These are phyloP conservation scores for Oidiodendron maius DNA, from an alignment of 495 filamentous ascomycete genomes.

Conservation along the genomic window DNA sequence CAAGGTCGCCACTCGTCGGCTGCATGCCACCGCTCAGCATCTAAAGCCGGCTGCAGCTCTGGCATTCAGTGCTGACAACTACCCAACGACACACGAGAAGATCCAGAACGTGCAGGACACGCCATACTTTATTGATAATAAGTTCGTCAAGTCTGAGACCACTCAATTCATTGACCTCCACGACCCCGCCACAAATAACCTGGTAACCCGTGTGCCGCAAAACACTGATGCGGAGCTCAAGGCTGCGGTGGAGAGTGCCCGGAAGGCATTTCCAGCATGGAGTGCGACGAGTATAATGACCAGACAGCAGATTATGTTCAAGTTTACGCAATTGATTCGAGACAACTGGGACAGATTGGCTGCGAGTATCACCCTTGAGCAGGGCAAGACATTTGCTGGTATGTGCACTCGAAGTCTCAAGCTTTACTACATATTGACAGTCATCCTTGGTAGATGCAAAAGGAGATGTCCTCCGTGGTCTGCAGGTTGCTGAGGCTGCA, in stretches of 20 bases:
- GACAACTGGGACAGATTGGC: conserved; percentile 95
- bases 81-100: conserved; percentile 76
- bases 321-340: conserved; percentile 82
- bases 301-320: conserved; percentile 96
- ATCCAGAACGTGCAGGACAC: conserved; percentile 73
- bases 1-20: conserved; percentile 26
- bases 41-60: conserved; percentile 45
- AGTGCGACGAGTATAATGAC: conserved; percentile 74
- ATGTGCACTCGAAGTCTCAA: not conserved
- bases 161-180: conserved; percentile 84
- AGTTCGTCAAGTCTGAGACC: conserved; percentile 72
- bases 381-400: conserved; percentile 90
- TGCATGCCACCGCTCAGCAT: conserved; percentile 59
- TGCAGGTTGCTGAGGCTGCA: conserved; percentile 96
- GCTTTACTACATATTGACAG: not conserved
- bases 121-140: conserved; percentile 86
- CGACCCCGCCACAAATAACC: conserved; percentile 95
- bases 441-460: conserved; percentile 60
- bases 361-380: conserved; percentile 92
- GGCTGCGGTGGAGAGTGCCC: conserved; percentile 79
- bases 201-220: conserved; percentile 96
- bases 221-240: conserved; percentile 84
- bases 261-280: conserved; percentile 90
- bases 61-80: conserved; percentile 55
- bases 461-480: conserved; percentile 89